Evolutionary conservation across 2,329 filamentous ascomycete species (phyloP).

Genomic region (Hypoxylon sp.): DNA sequence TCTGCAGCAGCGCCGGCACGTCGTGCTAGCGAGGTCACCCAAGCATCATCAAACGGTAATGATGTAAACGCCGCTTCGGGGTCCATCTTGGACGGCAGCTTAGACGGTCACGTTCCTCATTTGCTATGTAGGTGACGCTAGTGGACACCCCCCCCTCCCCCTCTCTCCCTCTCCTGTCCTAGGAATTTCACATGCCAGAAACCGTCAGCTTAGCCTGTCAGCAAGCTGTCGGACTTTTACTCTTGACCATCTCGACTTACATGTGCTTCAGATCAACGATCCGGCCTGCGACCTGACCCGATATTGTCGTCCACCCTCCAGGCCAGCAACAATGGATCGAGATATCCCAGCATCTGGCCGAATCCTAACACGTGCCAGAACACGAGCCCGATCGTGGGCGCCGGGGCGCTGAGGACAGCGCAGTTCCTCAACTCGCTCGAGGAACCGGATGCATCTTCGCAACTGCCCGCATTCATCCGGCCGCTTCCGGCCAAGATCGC

Average conservation of each 20-base stretch:
- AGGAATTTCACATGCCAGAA: conserved; percentile 42
- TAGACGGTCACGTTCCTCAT: conserved; percentile 57
- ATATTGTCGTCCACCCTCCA: conserved; percentile 45
- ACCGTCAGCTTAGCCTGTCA: conserved; percentile 11
- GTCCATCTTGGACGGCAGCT: conserved; percentile 35
- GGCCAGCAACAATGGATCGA: conserved; percentile 40
- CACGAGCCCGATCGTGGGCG: conserved; percentile 33
- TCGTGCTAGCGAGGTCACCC: conserved; percentile 38
- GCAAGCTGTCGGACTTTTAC: conserved; percentile 19
- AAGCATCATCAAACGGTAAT: conserved; percentile 35
- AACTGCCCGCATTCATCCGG: conserved; percentile 75
- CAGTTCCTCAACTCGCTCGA: conserved; percentile 58
- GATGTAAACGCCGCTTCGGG: conserved; percentile 36
- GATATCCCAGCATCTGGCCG: conserved; percentile 46
- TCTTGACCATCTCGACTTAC: conserved; percentile 39
- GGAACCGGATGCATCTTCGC: conserved; percentile 55
- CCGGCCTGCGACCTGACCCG: conserved; percentile 43
- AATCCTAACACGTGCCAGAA: conserved; percentile 42
- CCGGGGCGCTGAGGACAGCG: conserved; percentile 50
- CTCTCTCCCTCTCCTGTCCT: too few relatives aligned
- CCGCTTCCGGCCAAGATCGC: conserved; percentile 80
- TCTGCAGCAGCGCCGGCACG: conserved; percentile 43
- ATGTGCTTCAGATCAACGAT: conserved; percentile 45
- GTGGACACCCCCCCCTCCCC: conserved; percentile 26
- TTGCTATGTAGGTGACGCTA: conserved; percentile 55